Evolutionary conservation across 1,139 yeast species (phyloP), one percentile per base, ranked within the genome.

Genomic region (Geotrichum candidum): DNA sequence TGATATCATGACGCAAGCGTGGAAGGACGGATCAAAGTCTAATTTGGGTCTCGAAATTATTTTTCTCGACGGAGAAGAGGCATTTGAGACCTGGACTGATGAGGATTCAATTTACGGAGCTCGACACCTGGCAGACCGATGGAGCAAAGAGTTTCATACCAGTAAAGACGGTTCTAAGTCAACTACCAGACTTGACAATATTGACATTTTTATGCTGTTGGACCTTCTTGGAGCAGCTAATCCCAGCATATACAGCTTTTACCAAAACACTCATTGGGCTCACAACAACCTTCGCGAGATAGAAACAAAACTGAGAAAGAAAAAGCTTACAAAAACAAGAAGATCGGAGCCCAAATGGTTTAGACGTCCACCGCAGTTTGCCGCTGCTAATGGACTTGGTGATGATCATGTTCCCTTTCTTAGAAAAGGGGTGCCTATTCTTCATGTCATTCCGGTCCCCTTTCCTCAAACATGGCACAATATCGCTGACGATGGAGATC

Each of bases 31-130:
- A 58, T 58, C 65, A 61, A 58, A 61, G 15, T 46, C 65, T 6
- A 68, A 70, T 15, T 62, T 72, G 2, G 84, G 84, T 0, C 63
- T 83, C 3, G 83, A 81, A 65, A 68, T 84, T 11, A 72, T 83
- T 0, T 83, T 84, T 67, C 81, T 83, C 61, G 87, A 84, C 66
- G 87, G 87, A 2, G 87, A 84, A 66, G 87, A 84, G 66, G 86
- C 87, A 0, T 67, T 82, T 31, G 72, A 73, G 2, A 69, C 74
- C 22, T 84, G 87, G 87, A 69, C 79, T 0, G 76, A 74, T 10
- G 68, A 73, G 0, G 87, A 84, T 65, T 82, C 86, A 0, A 74
- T 82, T 2, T 83, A 84, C 67, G 87, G 87, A 0, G 79, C 87
- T 0, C 75, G 80, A 23, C 81, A 80, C 64, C 68, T 83, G 50